A percentile compares a stretch with the other conserved stretches of the same genome.
phyloP scores from a whole-genome alignment of 768 basidiomycete genomes.

The Collybiopsis luxurians region DNA sequence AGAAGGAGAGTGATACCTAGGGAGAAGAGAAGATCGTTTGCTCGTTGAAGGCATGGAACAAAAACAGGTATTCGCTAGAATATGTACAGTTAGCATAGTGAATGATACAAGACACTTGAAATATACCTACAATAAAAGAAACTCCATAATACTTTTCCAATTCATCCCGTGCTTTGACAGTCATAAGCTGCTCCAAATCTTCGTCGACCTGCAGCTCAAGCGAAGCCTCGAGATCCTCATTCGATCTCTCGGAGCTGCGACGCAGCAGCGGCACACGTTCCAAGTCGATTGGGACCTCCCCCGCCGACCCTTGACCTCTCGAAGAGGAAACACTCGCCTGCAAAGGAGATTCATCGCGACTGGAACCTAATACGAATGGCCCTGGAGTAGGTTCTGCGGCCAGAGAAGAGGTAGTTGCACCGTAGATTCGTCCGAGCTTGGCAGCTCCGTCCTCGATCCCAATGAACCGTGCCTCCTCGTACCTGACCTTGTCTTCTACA shows the following conservation, averaged over 20 bases:
- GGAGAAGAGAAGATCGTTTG: conserved; percentile 70
- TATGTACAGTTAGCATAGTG: conserved; percentile 5
- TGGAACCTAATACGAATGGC: background rate
- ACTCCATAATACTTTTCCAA: conserved; percentile 78
- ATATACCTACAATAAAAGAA: conserved; percentile 68
- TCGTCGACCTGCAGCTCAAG: conserved; percentile 49
- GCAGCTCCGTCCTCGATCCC: background rate
- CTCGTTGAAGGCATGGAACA: conserved; percentile 71
- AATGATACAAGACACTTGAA: background rate
- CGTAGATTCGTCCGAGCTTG: background rate
- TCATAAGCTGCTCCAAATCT: conserved; percentile 64
- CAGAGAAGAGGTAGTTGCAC: background rate
- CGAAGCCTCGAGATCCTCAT: background rate
- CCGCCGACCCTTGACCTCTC: no score
- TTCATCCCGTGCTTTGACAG: conserved; percentile 67
- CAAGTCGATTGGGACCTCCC: no score
- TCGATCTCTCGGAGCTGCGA: background rate
- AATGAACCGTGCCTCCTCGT: conserved; percentile 2
- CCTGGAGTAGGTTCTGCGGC: background rate
- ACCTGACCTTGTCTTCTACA: conserved; percentile 34
- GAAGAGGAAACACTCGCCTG: background rate
- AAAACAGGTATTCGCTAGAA: conserved; percentile 73
- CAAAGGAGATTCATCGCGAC: background rate
- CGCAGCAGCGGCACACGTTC: background rate
- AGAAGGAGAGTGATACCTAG: conserved; percentile 64